Base-by-base conservation (phyloP, 2,329 filamentous ascomycete genomes). In the Fusarium coicis region DNA sequence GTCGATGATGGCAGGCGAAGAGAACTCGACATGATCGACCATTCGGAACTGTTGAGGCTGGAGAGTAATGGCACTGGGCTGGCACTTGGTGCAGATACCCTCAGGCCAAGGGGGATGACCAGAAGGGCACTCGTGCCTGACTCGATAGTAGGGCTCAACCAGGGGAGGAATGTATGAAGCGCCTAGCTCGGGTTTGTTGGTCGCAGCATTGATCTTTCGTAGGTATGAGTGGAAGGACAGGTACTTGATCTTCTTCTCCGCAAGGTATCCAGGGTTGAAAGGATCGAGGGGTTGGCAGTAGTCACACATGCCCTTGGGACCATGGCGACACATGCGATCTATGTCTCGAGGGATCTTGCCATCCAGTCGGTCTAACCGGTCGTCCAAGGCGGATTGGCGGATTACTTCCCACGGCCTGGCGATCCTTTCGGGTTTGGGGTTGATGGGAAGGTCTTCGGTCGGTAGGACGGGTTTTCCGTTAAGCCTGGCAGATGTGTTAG, bases 191-290 rank as follows among this genome's bases (percentile, higher is more conserved):
- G 96, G 93, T 81, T 97, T 98, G 84, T 99, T 99, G 73, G 97
- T 98, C 19, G 94, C 93, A 19, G 95, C 92, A 84, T 99, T 99
- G 83, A 97, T 92, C 82, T 99, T 99, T 74, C 95, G 91, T 50
- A 99, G 87, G 81, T 98, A 92, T 9, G 95, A 93, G 83, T 99
- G 96, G 84, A 98, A 98, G 1, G 96, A 98, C 34, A 96, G 87
- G 82, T 99, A 97, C 83, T 99, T 99, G 88, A 99, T 98, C 87
- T 98, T 98, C 87, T 96, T 97, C 77, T 99, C 96, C 36, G 90
- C 90, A 23, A 99, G 88, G 78, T 98, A 98, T 63, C 91, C 91
- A n/a, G 92, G 83, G 79, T 97, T 92, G 83, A 97, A 99, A 2
- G 96, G 96, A 79, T 99, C 96, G 56, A 98, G 85, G 0, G 97